A percentile compares a stretch with the other conserved stretches of the same genome.
These are phyloP conservation scores for Neoscytalidium dimidiatum DNA, from an alignment of 2,329 filamentous ascomycete genomes.

Conservation along the genomic window DNA sequence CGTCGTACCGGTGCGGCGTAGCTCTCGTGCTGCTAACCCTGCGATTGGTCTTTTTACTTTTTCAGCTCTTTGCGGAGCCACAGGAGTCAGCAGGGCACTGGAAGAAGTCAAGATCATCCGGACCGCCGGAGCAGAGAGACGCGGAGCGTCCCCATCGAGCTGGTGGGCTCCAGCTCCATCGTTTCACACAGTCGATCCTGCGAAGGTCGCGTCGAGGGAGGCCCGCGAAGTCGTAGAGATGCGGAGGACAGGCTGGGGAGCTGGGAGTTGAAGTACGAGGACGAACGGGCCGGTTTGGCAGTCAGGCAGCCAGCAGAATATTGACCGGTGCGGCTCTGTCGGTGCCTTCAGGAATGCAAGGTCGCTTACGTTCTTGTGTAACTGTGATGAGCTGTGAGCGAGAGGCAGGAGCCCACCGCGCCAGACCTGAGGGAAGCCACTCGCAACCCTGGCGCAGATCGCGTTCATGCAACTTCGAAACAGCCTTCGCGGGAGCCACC, in stretches of 20 bases:
- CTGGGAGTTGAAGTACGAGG: background rate
- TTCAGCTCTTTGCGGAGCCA: background rate
- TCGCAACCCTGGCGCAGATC: constrained; percentile 1
- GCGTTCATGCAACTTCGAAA: constrained; percentile 14
- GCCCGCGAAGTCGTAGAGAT: background rate
- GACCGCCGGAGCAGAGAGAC: background rate
- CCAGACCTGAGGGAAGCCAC: background rate
- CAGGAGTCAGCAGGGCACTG: background rate
- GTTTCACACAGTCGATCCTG: background rate
- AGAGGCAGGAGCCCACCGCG: constrained; percentile 1
- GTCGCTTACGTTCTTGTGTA: constrained; percentile 13
- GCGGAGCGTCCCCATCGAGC: background rate
- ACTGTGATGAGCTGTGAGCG: constrained; percentile 3
- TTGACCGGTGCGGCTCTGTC: background rate
- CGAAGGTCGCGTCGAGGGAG: background rate
- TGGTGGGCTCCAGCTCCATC: background rate
- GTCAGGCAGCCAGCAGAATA: background rate
- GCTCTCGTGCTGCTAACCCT: background rate
- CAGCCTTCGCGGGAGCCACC: background rate
- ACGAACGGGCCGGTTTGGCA: background rate
- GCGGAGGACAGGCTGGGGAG: background rate
- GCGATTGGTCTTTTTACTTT: background rate
- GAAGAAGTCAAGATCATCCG: constrained; percentile 5
- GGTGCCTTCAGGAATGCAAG: background rate
- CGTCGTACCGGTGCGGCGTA: background rate